A percentile compares a stretch with the other conserved stretches of the same genome.
These are phyloP conservation scores for Neurospora sp. DNA, from an alignment of 495 filamentous ascomycete species.

Conservation along the genomic window DNA sequence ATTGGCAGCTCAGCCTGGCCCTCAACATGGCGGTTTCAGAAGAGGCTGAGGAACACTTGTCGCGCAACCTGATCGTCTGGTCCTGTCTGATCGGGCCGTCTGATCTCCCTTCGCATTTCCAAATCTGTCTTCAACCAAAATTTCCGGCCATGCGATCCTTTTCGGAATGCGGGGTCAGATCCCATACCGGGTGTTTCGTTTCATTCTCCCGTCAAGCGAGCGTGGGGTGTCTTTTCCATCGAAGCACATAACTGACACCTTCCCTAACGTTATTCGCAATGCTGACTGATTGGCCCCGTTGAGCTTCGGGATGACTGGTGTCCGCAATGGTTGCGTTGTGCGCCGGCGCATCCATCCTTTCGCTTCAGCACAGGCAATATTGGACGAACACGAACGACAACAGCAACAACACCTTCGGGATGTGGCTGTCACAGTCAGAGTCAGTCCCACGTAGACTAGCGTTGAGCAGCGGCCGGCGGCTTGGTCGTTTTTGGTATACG, in stretches of 20 bases:
- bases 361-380: background rate
- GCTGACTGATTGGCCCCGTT: background rate
- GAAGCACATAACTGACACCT: background rate
- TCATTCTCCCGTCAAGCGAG: background rate
- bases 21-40: background rate
- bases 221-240: slow-evolving; percentile 1
- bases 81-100: background rate
- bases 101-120: background rate
- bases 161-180: slow-evolving; percentile 2
- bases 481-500: background rate
- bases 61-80: background rate
- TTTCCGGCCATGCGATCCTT: background rate
- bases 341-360: background rate
- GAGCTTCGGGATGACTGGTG: background rate
- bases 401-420: background rate
- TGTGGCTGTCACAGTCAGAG: background rate
- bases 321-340: background rate
- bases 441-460: background rate
- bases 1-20: background rate
- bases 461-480: background rate
- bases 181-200: background rate
- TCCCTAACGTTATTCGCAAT: background rate
- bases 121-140: background rate
- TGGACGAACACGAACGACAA: background rate
- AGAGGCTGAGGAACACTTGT: background rate